Conservation (phyloP, 306 rosid species). For the Acacia crassicarpa region DNA sequence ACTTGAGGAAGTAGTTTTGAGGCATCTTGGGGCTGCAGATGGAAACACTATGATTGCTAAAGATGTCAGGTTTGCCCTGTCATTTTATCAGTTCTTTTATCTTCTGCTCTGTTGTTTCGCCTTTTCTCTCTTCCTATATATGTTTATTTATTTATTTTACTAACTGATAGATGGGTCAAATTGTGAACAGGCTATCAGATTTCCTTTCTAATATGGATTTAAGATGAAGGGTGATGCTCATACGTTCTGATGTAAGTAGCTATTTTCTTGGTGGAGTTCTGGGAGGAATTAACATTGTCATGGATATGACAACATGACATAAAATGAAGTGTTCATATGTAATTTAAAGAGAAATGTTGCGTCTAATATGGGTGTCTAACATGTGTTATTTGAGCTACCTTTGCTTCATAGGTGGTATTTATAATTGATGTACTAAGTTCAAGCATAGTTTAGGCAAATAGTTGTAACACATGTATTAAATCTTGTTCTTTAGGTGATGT, state of each 20-base stretch:
- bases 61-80: conserved; percentile 63
- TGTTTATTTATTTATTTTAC: conserved; percentile 6
- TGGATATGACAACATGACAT: too few relatives aligned
- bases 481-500: too few relatives aligned
- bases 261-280: too few relatives aligned
- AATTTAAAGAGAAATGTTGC: too few relatives aligned
- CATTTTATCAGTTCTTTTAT: conserved; percentile 1
- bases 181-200: conserved; percentile 91
- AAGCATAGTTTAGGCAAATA: too few relatives aligned
- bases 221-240: conserved; percentile 51
- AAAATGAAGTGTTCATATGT: too few relatives aligned
- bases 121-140: not conserved
- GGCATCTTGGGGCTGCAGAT: conserved; percentile 91
- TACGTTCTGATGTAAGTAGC: conserved; percentile 47
- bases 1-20: conserved; percentile 74
- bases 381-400: too few relatives aligned
- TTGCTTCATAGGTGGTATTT: too few relatives aligned
- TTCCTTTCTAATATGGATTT: conserved; percentile 74
- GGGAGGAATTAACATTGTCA: too few relatives aligned
- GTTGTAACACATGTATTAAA: too few relatives aligned
- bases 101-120: not conserved
- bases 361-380: too few relatives aligned
- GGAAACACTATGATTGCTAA: conserved; percentile 82
- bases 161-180: conserved; percentile 29
- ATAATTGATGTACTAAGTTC: too few relatives aligned